Base-by-base conservation (phyloP, 129 eudicot genomes). In the Tagetes patula region DNA sequence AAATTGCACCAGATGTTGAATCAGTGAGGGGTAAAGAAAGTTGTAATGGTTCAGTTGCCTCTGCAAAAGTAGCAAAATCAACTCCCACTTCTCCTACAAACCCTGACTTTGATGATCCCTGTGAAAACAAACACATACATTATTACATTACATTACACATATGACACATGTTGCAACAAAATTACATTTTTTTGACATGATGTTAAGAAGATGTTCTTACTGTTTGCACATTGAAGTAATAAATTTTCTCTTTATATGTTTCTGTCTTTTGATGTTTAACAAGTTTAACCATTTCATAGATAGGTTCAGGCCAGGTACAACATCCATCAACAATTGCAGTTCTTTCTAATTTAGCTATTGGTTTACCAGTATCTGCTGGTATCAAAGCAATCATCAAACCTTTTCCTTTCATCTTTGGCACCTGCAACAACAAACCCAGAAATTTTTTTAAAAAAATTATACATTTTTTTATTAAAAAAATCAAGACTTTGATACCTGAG, bases 81-180 rank as follows among this genome's bases (percentile, higher is more conserved):
- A 91, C 74, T 13, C 85, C 84, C 0, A 82, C 88, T 59, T 95
- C 99, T 72, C 99, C 99, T n/a, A 88, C 71, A 70, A 82, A 86
- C 42, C 96, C 91, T 1, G 85, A 38, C 81, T 85, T 95, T 37
- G 97, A 88, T 13, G 99, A 88, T 67, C 99, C 97, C 99, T 95
- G 86, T 33, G 59, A 77, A 27, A 49, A 72, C 7, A 38, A 60
- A 46, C 31, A n/a, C 76, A 65, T 75, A 74, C 60, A 63, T 80
- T 73, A 42, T 40, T 40, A 54, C 64, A 45, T 38, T 20, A 20
- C 10, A 45, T 41, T 11, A 10, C 31, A 41, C 52, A 14, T 14
- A 41, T 41, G 40, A 50, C 11, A 53, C 32, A 53, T 33, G 20
- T 53, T 54, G 27, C 60, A 54, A 9, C 10, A 54, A 14, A 45